Evolutionary conservation across 2,329 filamentous ascomycete genomes (phyloP), one percentile per base, ranked within the genome.

Genomic region (Pseudocercospora musae): DNA sequence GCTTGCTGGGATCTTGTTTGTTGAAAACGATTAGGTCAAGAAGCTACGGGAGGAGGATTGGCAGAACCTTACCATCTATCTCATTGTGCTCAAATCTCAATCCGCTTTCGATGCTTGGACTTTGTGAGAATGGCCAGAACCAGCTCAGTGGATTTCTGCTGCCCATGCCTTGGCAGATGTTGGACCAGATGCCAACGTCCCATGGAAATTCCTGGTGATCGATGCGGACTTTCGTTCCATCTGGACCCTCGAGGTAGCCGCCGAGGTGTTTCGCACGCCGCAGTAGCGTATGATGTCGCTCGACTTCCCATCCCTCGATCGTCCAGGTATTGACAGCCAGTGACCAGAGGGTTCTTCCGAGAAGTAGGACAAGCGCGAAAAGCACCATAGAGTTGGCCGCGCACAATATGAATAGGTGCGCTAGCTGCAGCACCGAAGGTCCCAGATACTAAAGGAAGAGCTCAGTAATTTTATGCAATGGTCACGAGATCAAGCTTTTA

Each of bases 181-280:
- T 96, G 37, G 78, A 74, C 78, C 86, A 92, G 69, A 95, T 80
- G 55, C 89, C 90, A 49, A 94, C 78, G 71, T 96, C 91, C 76
- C 92, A 95, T 0, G 91, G 91, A 69, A 92, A 95, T 74, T 94
- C 89, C 69, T 93, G 84, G 58, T 81, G 84, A 61, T 84, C 80
- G 48, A 90, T 82, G 10, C 80, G 77, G 2, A 87, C 65, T 60
- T 79, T 78, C 2, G 76, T 74, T 2, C 86, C 86, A 49, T 86
- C 83, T 0, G 85, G 84, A 0, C 80, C 84, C 37, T 85, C 75
- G 49, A 81, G 76, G 69, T 80, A 85, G 5, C 86, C 86, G 0
- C 86, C 86, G 20, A 85, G 79, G 40, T 76, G 73, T 4, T 77
- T 71, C 1, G 80, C 78, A 15, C 80, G 77, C 3, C 79, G 74